phyloP scores from a whole-genome alignment of 2,329 filamentous ascomycete genomes.

The Cadophora sp. region DNA sequence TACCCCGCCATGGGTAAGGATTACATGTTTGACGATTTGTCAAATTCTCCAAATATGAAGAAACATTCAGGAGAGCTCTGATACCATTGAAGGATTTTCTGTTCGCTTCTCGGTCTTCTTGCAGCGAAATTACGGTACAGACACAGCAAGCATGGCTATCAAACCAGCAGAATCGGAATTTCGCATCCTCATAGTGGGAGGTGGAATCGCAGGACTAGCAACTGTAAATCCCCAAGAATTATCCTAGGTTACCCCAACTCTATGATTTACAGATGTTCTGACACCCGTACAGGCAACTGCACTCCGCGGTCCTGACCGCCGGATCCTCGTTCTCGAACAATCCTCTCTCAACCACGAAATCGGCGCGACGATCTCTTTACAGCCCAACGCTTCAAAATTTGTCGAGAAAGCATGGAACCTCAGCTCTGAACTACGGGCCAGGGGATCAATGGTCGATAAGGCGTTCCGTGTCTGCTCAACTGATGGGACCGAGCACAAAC shows the following conservation, averaged over 20 bases:
- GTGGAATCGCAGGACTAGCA: constrained; percentile 17
- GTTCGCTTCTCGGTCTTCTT: neutral
- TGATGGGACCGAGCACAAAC: constrained; percentile 11
- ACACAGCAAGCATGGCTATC: neutral
- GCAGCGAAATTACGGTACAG: neutral
- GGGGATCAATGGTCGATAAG: constrained; percentile 28
- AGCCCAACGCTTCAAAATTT: constrained; percentile 16
- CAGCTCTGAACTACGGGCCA: constrained; percentile 6
- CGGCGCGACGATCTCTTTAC: constrained; percentile 10
- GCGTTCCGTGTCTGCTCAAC: constrained; percentile 20
- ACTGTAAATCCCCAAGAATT: neutral
- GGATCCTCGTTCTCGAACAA: constrained; percentile 11
- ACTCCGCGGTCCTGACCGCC: neutral
- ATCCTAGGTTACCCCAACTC: neutral
- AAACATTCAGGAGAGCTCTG: neutral
- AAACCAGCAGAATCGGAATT: neutral
- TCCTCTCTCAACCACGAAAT: constrained; percentile 10
- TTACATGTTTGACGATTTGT: neutral
- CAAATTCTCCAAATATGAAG: neutral
- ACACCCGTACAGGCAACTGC: neutral
- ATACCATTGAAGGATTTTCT: neutral
- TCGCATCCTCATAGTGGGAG: constrained; percentile 6
- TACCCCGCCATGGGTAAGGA: neutral
- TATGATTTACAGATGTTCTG: neutral
- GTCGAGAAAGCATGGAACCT: constrained; percentile 5